Conservation (phyloP, 2,329 filamentous ascomycete species). For the Paraconiothyrium sp. region DNA sequence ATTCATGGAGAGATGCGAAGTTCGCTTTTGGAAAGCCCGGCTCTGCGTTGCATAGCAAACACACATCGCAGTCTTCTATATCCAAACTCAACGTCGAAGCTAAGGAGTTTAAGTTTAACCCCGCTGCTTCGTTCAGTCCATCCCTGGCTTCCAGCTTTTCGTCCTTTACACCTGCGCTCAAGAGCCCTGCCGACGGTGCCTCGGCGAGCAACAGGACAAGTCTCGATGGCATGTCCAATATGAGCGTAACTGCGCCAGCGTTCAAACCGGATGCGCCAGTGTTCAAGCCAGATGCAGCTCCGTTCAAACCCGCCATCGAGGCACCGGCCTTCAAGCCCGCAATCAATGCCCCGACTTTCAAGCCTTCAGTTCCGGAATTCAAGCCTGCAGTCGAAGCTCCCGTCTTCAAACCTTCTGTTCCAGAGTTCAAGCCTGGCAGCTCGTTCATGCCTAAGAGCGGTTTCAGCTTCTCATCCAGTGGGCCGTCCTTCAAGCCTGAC, state of each 20-base stretch:
- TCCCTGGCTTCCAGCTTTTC: conserved; percentile 52
- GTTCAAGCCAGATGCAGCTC: conserved; percentile 76
- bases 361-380: conserved; percentile 45
- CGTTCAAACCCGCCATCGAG: conserved; percentile 69
- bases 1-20: conserved; percentile 48
- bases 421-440: conserved; percentile 47
- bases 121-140: conserved; percentile 61
- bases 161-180: conserved; percentile 52
- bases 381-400: conserved; percentile 42
- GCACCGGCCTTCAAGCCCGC: conserved; percentile 35
- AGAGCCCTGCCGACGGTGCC: conserved; percentile 60
- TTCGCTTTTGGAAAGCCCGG: conserved; percentile 44
- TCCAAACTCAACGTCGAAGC: conserved; percentile 90
- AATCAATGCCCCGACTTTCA: conserved; percentile 46
- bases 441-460: conserved; percentile 50
- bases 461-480: conserved; percentile 68
- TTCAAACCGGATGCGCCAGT: conserved; percentile 82
- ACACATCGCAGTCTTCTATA: conserved; percentile 73
- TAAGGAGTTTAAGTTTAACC: conserved; percentile 84
- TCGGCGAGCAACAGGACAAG: conserved; percentile 53
- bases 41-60: conserved; percentile 58
- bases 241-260: conserved; percentile 74
- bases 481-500: conserved; percentile 77
- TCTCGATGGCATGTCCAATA: conserved; percentile 53
- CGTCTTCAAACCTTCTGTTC: conserved; percentile 45